phyloP scores from a whole-genome alignment of 176 grass and related monocot species.

The Otatea glauca region DNA sequence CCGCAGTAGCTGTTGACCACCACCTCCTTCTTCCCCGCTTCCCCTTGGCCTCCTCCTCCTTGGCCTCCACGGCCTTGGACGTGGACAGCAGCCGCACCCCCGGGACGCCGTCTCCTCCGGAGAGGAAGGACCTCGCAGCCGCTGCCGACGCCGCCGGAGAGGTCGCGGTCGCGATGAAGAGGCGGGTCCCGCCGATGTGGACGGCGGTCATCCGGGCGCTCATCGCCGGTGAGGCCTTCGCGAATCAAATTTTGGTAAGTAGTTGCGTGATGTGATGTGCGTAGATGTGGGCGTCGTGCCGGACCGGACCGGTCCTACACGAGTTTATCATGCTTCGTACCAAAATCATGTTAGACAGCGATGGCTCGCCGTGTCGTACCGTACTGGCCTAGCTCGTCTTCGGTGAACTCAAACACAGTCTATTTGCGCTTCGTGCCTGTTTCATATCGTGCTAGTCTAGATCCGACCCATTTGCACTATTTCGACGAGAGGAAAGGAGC shows the following conservation, averaged over 20 bases:
- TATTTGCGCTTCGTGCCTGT: too few species aligned
- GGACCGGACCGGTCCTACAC: too few species aligned
- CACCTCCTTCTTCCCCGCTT: slow-evolving; percentile 56
- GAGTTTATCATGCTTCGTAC: too few species aligned
- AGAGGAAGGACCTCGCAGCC: slow-evolving; percentile 25
- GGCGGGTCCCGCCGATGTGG: slow-evolving; percentile 39
- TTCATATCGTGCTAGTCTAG: too few species aligned
- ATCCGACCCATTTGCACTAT: too few species aligned
- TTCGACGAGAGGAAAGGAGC: too few species aligned
- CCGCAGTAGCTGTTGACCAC: slow-evolving; percentile 78
- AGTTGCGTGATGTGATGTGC: not conserved
- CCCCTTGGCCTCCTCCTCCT: slow-evolving; percentile 19
- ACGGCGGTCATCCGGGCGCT: slow-evolving; percentile 53
- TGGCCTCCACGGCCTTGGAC: slow-evolving; percentile 10
- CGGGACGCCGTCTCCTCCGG: slow-evolving; percentile 13
- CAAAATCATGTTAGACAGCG: too few species aligned
- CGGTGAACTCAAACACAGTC: too few species aligned
- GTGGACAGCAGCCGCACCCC: slow-evolving; percentile 42
- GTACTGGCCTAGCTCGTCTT: too few species aligned
- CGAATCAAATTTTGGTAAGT: slow-evolving; percentile 5
- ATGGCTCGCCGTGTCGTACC: too few species aligned
- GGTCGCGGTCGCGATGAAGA: slow-evolving; percentile 30
- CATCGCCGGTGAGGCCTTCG: slow-evolving; percentile 40
- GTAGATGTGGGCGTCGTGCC: too few species aligned
- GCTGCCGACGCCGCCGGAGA: not conserved